Evolutionary conservation across 1,139 yeast genomes (phyloP).

Genomic region (Scheffersomyces parashehatae): DNA sequence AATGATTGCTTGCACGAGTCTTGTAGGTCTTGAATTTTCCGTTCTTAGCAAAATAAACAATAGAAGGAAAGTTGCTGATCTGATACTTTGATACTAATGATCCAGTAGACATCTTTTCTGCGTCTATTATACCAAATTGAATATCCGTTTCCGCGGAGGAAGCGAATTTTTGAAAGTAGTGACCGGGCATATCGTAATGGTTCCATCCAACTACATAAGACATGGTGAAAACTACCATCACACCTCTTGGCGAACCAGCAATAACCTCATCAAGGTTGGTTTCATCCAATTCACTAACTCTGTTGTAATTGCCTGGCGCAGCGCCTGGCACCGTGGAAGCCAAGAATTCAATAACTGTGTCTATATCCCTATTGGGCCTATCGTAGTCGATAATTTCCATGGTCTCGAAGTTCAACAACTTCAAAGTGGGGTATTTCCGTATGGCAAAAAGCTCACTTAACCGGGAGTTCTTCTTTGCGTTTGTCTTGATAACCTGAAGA

Average conservation of each 20-base stretch:
- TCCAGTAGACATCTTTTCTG: slow-evolving; percentile 19
- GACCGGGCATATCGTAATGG: slow-evolving; percentile 32
- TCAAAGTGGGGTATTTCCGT: slow-evolving; percentile 33
- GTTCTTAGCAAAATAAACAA: slow-evolving; percentile 24
- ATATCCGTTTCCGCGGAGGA: slow-evolving; percentile 6
- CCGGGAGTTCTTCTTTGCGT: slow-evolving; percentile 25
- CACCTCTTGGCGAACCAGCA: slow-evolving; percentile 8
- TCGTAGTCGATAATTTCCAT: slow-evolving; percentile 27
- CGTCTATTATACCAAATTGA: slow-evolving; percentile 28
- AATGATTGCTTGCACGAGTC: slow-evolving; percentile 27
- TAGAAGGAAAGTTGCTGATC: slow-evolving; percentile 38
- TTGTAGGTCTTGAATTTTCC: slow-evolving; percentile 25
- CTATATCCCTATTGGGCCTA: slow-evolving; percentile 22
- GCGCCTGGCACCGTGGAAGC: slow-evolving; percentile 10
- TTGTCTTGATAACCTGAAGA: slow-evolving; percentile 34
- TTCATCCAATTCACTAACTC: slow-evolving; percentile 12
- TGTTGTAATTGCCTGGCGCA: slow-evolving; percentile 22
- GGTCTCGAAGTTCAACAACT: slow-evolving; percentile 28
- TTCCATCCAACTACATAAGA: slow-evolving; percentile 31
- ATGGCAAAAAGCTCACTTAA: slow-evolving; percentile 28
- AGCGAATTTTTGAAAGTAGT: slow-evolving; percentile 35
- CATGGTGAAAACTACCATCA: slow-evolving; percentile 29
- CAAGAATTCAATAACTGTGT: slow-evolving; percentile 25
- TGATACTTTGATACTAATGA: slow-evolving; percentile 23
- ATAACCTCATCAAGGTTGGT: slow-evolving; percentile 6